Conservation (phyloP, 768 basidiomycete genomes). For the Hydnomerulius pinastri region DNA sequence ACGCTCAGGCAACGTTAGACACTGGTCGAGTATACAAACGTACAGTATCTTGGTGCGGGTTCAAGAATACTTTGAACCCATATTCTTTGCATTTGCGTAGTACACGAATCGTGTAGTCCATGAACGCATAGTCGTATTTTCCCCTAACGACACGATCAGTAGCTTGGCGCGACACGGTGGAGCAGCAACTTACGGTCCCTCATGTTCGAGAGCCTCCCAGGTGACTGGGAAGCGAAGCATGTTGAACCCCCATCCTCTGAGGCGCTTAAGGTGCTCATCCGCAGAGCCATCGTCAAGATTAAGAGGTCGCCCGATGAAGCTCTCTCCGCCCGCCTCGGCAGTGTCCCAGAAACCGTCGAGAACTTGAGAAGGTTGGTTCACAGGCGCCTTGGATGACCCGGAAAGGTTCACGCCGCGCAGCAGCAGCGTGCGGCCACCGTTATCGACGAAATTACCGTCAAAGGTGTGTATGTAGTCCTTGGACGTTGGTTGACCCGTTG, state of each 20-base stretch:
- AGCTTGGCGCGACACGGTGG: neutral
- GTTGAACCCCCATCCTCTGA: slow-evolving; percentile 94
- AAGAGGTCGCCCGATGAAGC: slow-evolving; percentile 77
- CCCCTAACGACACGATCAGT: slow-evolving; percentile 50
- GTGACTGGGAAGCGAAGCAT: slow-evolving; percentile 79
- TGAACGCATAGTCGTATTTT: slow-evolving; percentile 86
- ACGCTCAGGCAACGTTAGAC: neutral
- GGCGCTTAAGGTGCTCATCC: slow-evolving; percentile 81
- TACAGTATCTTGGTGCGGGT: slow-evolving; percentile 95
- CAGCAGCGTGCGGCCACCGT: slow-evolving; percentile 71
- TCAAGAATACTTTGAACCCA: slow-evolving; percentile 90
- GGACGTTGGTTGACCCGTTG: slow-evolving; percentile 15
- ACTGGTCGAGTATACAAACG: slow-evolving; percentile 32
- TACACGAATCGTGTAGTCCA: slow-evolving; percentile 87
- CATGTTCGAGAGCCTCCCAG: slow-evolving; percentile 95
- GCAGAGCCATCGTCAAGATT: slow-evolving; percentile 84
- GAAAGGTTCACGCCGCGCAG: slow-evolving; percentile 95
- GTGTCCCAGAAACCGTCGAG: slow-evolving; percentile 81
- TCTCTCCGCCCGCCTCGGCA: slow-evolving; percentile 67
- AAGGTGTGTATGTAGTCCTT: slow-evolving; percentile 61
- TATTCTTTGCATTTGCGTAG: slow-evolving; percentile 90
- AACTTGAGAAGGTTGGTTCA: slow-evolving; percentile 64
- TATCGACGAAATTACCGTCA: slow-evolving; percentile 72
- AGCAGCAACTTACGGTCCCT: slow-evolving; percentile 79
- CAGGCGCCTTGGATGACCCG: slow-evolving; percentile 84